Evolutionary conservation across 2,329 filamentous ascomycete species (phyloP).

Genomic region (Parafenestella ontariensis): DNA sequence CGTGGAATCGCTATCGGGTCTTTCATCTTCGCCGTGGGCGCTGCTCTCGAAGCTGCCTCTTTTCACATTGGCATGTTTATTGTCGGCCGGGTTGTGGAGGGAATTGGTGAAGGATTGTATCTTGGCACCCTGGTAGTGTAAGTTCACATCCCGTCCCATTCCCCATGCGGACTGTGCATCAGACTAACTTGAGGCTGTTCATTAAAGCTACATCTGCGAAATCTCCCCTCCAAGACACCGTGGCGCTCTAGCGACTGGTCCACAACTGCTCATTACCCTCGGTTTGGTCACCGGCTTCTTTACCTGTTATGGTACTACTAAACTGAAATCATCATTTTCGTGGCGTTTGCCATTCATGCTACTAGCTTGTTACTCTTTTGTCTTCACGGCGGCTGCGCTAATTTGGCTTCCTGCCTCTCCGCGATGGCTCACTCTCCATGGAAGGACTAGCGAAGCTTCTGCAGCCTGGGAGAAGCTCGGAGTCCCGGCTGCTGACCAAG

Average conservation of each 20-base stretch:
- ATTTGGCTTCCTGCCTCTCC: slow-evolving; percentile 20
- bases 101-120: slow-evolving; percentile 64
- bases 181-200: no score
- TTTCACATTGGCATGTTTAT: slow-evolving; percentile 61
- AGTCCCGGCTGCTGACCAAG: slow-evolving; percentile 5
- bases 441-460: slow-evolving; percentile 17
- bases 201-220: slow-evolving; percentile 64
- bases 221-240: slow-evolving; percentile 62
- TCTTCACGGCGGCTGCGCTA: slow-evolving; percentile 1
- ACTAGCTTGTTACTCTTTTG: slow-evolving; percentile 47
- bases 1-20: slow-evolving; percentile 59
- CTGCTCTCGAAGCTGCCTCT: slow-evolving; percentile 60
- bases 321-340: slow-evolving; percentile 54
- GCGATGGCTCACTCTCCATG: slow-evolving; percentile 23
- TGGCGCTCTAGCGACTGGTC: slow-evolving; percentile 60
- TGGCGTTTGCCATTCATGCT: slow-evolving; percentile 66
- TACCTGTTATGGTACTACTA: slow-evolving; percentile 63
- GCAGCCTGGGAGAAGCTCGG: slow-evolving; percentile 46
- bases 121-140: slow-evolving; percentile 62
- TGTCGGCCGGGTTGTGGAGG: slow-evolving; percentile 62
- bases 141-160: no score
- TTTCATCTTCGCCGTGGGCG: slow-evolving; percentile 62
- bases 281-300: slow-evolving; percentile 66
- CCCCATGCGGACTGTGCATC: no score
- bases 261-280: slow-evolving; percentile 60